Base-by-base conservation (phyloP, 164 flowering plant species). In the Macadamia integrifolia region DNA sequence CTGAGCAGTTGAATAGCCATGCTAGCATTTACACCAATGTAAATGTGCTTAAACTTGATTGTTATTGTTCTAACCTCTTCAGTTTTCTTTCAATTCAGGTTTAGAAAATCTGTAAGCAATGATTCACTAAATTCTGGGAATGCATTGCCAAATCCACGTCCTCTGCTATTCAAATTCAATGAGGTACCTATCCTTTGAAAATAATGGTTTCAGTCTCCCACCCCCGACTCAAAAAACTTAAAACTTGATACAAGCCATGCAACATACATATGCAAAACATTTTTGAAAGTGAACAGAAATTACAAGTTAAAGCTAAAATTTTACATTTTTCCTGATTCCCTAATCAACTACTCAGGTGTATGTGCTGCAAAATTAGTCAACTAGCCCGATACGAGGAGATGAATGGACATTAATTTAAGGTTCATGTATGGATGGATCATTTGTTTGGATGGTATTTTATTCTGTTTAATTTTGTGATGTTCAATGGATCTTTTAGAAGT, bases 91-190 rank as follows among this genome's bases (percentile, higher is more conserved):
- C 35, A 68, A 71, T 70, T 66, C 83, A 93, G 98, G 84, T 91
- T 93, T 76, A 84, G 79, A 63, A 90, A 87, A 74, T 61, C 69
- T 18, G 69, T 75, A 55, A 69, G 79, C 66, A 77, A 81, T 69
- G 83, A 73, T 66, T 75, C 83, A 67, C 74, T 78, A 66, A 65
- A 63, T 75, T 48, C 76, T 42, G 79, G 78, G 56, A 65, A 29
- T 48, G 40, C 61, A 59, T 65, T 43, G 70, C 77, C 66, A 64
- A 80, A 78, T 75, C 67, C 71, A 31, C 89, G 84, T 60, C 95
- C 96, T 62, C 62, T 93, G 44, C 67, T 93, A 40, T 91, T 93
- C 66, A 93, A 93, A 76, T 93, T 83, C 69, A 93, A 91, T 75
- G 96, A 93, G 97, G 97, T 91, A 85, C 32, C 6, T 53, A 32